Conservation (phyloP, 352 stramenopile species). For the Phytophthora gonapodyides region DNA sequence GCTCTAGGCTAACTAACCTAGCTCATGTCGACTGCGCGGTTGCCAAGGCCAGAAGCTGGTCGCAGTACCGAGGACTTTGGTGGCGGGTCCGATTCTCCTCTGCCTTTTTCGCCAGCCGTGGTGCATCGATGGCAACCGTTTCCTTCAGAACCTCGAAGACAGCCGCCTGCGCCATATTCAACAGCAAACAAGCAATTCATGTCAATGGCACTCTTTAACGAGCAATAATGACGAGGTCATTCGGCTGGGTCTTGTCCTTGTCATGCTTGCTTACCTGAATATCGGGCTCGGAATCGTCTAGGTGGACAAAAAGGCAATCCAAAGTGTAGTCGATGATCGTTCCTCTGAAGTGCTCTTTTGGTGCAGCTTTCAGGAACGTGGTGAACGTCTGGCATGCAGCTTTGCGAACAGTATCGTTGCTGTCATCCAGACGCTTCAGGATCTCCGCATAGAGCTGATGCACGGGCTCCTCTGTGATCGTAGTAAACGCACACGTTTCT, state of each 20-base stretch:
- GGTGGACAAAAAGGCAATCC: constrained; percentile 91
- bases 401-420: constrained; percentile 89
- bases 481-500: no score
- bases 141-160: constrained; percentile 76
- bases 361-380: constrained; percentile 85
- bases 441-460: constrained; percentile 92
- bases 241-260: background rate
- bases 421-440: constrained; percentile 93
- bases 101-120: constrained; percentile 70
- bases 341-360: constrained; percentile 84
- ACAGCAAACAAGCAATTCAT: constrained; percentile 3
- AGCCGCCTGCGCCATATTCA: constrained; percentile 47
- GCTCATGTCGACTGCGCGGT: constrained; percentile 34
- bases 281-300: constrained; percentile 87
- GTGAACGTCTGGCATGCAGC: constrained; percentile 87
- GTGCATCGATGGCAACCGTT: constrained; percentile 60
- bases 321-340: constrained; percentile 92
- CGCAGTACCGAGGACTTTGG: constrained; percentile 73
- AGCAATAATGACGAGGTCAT: background rate
- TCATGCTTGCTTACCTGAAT: constrained; percentile 67
- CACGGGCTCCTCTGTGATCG: constrained; percentile 80
- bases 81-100: constrained; percentile 74
- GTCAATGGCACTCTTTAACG: constrained; percentile 6
- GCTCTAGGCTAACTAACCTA: constrained; percentile 4
- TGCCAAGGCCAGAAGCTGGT: constrained; percentile 61